Evolutionary conservation across 768 basidiomycete species (phyloP), one percentile per base, ranked within the genome.

Genomic region (Panellus pusillus): DNA sequence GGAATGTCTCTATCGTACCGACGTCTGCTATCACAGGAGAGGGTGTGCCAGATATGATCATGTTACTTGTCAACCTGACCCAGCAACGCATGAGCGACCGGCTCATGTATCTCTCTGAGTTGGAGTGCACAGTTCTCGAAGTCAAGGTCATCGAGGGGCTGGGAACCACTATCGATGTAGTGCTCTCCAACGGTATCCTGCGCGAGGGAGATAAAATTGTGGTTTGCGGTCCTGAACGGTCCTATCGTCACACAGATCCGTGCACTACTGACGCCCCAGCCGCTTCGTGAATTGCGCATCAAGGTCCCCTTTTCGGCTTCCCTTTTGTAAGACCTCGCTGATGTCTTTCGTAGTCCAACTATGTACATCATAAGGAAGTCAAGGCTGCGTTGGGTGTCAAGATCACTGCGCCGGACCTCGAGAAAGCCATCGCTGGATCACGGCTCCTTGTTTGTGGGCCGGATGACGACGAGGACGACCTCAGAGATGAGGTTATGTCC

Each of bases 41-140:
- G 73, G 97, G 97, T 69, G 81, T 99, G 11, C 97, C 97, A 27
- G 97, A 98, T 75, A 96, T 99, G 96, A 93, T 99, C 74, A 92
- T 95, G 91, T 80, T 99, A 24, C 85, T 99, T 66, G 84, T 98
- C 73, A 95, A 97, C 70, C 81, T 98, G 49, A 98, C 96, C 14
- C 96, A 98, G 70, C 89, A 97, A 73, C 85, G 97, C 55, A 97
- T 98, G 96, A 93, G 89, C 69, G 91, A 95, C 69, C 83, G 89
- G 39, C 79, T 99, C 57, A 99, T 98, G 97, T 99, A 98, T 73
- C 81, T 98, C 55, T 91, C 93, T 28, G 94, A 97, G 66, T 79
- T 98, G 40, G 94, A 98, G 73, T 98, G 96, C 70, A 99, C 97
- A 6, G 93, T 99, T 11, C 82, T 99, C 53, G 97, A 98, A 71